Base-by-base conservation (phyloP, 108 stramenopile species). In the Skeletonema grethae region DNA sequence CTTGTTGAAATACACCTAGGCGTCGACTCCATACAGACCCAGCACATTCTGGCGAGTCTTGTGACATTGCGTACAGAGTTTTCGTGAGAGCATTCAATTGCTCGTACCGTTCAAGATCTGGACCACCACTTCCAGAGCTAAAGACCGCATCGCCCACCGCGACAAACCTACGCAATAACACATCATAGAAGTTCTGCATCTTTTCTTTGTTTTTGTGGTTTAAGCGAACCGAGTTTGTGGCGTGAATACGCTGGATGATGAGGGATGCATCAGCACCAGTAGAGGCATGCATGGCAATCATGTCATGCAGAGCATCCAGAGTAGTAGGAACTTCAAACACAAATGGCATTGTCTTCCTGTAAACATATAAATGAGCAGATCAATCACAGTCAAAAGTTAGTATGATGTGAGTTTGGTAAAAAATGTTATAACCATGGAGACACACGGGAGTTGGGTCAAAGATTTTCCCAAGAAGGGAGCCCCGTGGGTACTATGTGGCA, bases 141-240 rank as follows among this genome's bases (percentile, higher is more conserved):
- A 78, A 83, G 36, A 92, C 88, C 10, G 92, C 91, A 64, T 94
- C 92, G 29, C 93, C 93, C n/a, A 96, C 89, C 3, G 88, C 91
- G 25, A 92, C 82, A 61, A 97, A 98, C 59, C 96, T 83, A 34
- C 93, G 86, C 45, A 97, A 69, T 48, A 97, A 86, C 1, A 98
- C 93, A 57, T 94, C 93, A 65, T 97, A 97, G 70, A 95, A 97
- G 61, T 97, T 96, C 73, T 96, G 95, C 95, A 98, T 95, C 30
- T 74, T 85, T 70, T 96, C 94, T 62, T 83, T 90, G 73, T 97
- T 96, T 50, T 88, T 72, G 46, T 91, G 87, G 75, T 95, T 90
- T 28, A 98, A 81, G 24, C 88, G 76, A 5, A 94, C 89, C 8
- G 89, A 94, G 73, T 96, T 93, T 10, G 85, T 75, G 10, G 75